Conservation (phyloP, 768 basidiomycete species). For the Boletus vinaceobasis region DNA sequence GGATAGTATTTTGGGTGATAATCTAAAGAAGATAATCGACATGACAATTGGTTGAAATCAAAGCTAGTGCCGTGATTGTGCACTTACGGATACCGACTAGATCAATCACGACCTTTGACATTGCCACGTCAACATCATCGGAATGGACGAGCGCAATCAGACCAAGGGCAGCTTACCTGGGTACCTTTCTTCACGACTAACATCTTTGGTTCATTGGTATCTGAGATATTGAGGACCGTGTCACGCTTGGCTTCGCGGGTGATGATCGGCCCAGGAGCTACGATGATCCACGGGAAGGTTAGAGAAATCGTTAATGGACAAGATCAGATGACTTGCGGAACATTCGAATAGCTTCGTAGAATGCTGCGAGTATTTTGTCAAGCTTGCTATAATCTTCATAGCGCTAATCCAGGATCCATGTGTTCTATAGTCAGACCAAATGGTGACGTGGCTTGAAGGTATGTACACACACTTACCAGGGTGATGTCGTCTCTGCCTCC, state of each 20-base stretch:
- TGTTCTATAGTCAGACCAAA: not conserved
- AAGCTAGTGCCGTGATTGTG: too few relatives aligned
- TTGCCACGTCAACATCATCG: not conserved
- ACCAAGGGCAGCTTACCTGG: slow-evolving; percentile 3
- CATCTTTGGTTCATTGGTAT: slow-evolving; percentile 6
- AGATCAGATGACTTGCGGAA: slow-evolving; percentile 20
- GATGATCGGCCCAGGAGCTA: slow-evolving; percentile 29
- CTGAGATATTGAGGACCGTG: slow-evolving; percentile 17
- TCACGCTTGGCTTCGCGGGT: slow-evolving; percentile 28
- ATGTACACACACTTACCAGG: slow-evolving; percentile 13
- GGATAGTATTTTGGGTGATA: slow-evolving; percentile 34
- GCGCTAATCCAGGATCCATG: slow-evolving; percentile 2
- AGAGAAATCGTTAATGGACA: not conserved
- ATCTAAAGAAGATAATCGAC: slow-evolving; percentile 19
- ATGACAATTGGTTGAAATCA: not conserved
- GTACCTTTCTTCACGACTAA: slow-evolving; percentile 20
- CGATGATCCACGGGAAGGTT: not conserved
- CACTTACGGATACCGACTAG: slow-evolving; percentile 30
- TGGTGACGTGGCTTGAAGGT: not conserved
- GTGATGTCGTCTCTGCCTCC: slow-evolving; percentile 12
- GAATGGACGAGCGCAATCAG: too few relatives aligned
- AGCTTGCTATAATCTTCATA: slow-evolving; percentile 28
- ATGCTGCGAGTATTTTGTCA: slow-evolving; percentile 25
- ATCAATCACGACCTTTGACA: slow-evolving; percentile 22
- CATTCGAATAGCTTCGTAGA: slow-evolving; percentile 29